Percentiles rank a stretch among this genome's conserved stretches.
Conservation (phyloP, 2,329 filamentous ascomycete genomes). For the Paecilomyces formosus region DNA sequence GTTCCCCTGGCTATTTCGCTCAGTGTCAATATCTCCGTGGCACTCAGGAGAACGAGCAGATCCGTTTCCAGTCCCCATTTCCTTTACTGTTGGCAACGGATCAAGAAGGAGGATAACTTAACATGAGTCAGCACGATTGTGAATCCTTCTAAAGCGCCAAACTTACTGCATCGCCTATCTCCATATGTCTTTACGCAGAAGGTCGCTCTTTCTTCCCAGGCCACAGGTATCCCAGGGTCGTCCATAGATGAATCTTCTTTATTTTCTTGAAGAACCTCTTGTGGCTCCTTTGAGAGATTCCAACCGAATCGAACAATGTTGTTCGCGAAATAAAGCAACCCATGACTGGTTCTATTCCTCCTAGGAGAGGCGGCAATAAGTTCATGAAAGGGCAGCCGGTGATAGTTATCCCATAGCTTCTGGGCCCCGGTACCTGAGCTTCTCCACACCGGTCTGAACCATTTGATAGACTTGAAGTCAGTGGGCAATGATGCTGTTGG, state of each 20-base stretch:
- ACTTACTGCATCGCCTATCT: not conserved
- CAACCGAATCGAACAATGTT: not conserved
- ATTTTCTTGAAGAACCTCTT: not conserved
- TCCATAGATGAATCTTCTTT: not conserved
- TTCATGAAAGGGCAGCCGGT: not conserved
- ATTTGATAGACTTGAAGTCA: not conserved
- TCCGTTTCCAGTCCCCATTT: not conserved
- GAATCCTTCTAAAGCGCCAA: not conserved
- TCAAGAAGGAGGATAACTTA: not conserved
- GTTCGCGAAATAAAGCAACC: not conserved
- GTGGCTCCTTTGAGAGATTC: not conserved
- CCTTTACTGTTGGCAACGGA: not conserved
- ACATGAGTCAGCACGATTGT: not conserved
- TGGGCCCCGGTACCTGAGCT: not conserved
- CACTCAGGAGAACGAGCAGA: not conserved
- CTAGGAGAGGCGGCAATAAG: not conserved
- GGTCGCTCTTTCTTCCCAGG: not conserved
- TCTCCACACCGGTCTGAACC: not conserved
- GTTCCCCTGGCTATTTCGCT: not conserved
- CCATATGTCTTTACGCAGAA: not conserved
- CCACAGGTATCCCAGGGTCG: not conserved
- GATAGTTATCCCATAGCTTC: not conserved
- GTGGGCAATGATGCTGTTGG: not conserved
- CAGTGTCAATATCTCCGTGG: not conserved
- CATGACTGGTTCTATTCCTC: not conserved